phyloP scores from a whole-genome alignment of 805 yeast species.

The Ogataea paradorogensis region DNA sequence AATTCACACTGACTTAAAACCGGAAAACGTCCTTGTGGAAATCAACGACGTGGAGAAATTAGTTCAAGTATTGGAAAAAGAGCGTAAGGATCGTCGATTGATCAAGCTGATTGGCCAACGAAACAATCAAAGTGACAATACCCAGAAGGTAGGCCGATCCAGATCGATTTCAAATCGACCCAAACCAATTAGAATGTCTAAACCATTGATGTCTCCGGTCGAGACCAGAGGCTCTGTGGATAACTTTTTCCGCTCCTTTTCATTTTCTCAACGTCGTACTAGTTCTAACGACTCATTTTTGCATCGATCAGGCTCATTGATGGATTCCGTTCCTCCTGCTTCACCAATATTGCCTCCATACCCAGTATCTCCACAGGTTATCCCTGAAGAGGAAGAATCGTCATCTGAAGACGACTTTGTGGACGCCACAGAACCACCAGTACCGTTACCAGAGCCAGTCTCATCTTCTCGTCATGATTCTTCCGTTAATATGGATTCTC shows the following conservation, averaged over 20 bases:
- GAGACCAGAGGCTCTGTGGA: constrained; percentile 34
- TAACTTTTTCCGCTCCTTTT: constrained; percentile 35
- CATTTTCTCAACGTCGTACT: constrained; percentile 29
- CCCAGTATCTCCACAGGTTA: constrained; percentile 9
- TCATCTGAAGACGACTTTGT: constrained; percentile 24
- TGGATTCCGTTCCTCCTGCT: constrained; percentile 5
- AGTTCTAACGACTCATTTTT: constrained; percentile 14
- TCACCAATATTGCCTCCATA: neutral
- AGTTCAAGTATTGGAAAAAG: constrained; percentile 42
- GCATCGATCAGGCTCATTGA: constrained; percentile 1
- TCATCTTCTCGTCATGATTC: constrained; percentile 15
- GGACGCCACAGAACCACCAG: constrained; percentile 26
- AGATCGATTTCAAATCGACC: constrained; percentile 17
- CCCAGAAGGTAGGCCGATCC: constrained; percentile 14
- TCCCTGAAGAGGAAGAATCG: constrained; percentile 18
- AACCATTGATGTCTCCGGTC: constrained; percentile 47
- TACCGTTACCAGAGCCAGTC: constrained; percentile 18
- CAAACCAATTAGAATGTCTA: constrained; percentile 41
- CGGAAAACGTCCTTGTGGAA: constrained; percentile 63
- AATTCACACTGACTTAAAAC: constrained; percentile 74
- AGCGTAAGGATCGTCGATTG: constrained; percentile 21
- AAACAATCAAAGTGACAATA: neutral
- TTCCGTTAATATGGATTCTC: constrained; percentile 8
- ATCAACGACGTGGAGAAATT: constrained; percentile 53
- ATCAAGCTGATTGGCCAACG: too few relatives aligned